A percentile compares a stretch with the other conserved stretches of the same genome.
phyloP scores from a whole-genome alignment of 495 filamentous ascomycete genomes.

The Penicillium silybi region DNA sequence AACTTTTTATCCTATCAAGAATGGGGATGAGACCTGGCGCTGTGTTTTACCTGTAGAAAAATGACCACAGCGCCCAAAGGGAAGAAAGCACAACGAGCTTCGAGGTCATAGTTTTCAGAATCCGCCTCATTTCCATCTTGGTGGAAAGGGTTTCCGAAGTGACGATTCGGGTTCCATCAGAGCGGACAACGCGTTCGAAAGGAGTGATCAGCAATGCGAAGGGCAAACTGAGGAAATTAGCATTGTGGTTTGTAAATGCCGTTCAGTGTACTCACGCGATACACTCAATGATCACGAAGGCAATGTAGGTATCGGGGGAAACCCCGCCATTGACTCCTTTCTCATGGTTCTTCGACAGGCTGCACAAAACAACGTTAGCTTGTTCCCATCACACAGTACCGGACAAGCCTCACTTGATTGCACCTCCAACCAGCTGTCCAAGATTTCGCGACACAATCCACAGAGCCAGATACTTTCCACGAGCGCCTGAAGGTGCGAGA shows the following conservation, averaged over 20 bases:
- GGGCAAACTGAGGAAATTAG: constrained; percentile 14
- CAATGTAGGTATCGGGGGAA: constrained; percentile 27
- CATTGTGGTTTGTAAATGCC: background rate
- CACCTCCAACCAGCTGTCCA: constrained; percentile 28
- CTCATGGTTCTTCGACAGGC: constrained; percentile 23
- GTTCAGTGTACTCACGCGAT: constrained; percentile 22
- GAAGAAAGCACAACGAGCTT: constrained; percentile 26
- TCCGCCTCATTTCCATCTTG: constrained; percentile 23
- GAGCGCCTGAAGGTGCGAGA: constrained; percentile 25
- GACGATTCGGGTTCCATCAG: constrained; percentile 25
- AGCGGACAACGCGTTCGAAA: constrained; percentile 26
- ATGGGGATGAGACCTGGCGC: background rate
- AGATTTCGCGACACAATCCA: constrained; percentile 32
- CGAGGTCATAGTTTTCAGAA: constrained; percentile 25
- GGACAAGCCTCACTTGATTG: constrained; percentile 24
- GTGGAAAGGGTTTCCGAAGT: constrained; percentile 25
- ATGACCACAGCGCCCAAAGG: constrained; percentile 29
- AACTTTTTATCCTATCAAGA: background rate
- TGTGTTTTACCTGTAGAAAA: constrained; percentile 24
- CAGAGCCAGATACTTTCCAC: constrained; percentile 29
- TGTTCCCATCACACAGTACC: background rate
- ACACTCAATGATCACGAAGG: constrained; percentile 30
- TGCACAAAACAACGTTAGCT: constrained; percentile 1
- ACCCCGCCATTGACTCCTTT: constrained; percentile 21
- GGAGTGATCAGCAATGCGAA: constrained; percentile 26